These are phyloP conservation scores for Sequoia sempervirens DNA, from an alignment of 75 land plant genomes.

Conservation along the genomic window DNA sequence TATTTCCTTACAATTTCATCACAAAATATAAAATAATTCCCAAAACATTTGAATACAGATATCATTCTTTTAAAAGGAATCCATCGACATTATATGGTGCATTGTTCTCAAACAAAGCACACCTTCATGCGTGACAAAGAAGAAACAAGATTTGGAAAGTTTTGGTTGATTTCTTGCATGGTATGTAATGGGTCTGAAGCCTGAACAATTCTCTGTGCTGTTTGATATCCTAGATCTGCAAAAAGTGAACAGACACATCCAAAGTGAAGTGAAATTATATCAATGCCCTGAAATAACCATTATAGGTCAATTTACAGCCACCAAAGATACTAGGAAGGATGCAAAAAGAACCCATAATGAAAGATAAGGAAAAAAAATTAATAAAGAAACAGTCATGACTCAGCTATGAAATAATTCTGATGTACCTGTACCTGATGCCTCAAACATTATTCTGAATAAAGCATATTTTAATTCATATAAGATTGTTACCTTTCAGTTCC, in stretches of 20 bases:
- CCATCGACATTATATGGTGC: background rate
- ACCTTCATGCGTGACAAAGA: slow-evolving; percentile 93
- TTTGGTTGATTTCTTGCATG: slow-evolving; percentile 94
- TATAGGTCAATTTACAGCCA: slow-evolving; percentile 19
- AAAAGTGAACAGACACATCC: background rate
- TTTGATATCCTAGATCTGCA: slow-evolving; percentile 90
- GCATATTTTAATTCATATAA: background rate
- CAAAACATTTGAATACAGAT: background rate
- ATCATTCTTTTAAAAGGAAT: background rate
- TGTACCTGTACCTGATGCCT: slow-evolving; percentile 32
- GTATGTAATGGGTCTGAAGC: slow-evolving; percentile 85
- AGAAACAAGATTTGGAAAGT: slow-evolving; percentile 92
- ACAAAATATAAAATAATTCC: slow-evolving; percentile 1
- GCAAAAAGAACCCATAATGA: slow-evolving; percentile 13
- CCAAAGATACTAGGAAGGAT: background rate
- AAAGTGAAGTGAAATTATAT: background rate
- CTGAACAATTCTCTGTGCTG: slow-evolving; percentile 82
- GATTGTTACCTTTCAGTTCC: slow-evolving; percentile 76
- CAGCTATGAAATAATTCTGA: slow-evolving; percentile 27
- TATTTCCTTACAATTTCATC: background rate
- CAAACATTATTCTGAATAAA: slow-evolving; percentile 30
- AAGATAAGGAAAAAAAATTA: slow-evolving; percentile 21
- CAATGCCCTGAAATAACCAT: background rate
- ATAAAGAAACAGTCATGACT: slow-evolving; percentile 32
- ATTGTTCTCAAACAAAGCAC: background rate